Evolutionary conservation across 208 protist species (phyloP).

Genomic region (Leishmania arabica): DNA sequence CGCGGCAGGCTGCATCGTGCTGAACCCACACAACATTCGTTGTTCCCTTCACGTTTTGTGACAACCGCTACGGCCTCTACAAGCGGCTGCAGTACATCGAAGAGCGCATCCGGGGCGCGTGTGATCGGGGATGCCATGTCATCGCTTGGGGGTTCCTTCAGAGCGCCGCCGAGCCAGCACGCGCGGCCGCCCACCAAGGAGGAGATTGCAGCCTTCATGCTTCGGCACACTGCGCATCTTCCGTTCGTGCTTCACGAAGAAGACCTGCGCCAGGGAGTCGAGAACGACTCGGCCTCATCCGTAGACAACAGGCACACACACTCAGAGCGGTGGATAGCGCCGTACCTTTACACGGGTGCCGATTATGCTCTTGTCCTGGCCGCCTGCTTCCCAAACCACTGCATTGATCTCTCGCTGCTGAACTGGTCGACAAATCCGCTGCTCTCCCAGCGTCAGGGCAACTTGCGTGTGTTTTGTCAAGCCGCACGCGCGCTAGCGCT

Average conservation of each 20-base stretch:
- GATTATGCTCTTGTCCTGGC: slow-evolving; percentile 76
- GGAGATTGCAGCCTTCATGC: slow-evolving; percentile 52
- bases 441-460: slow-evolving; percentile 50
- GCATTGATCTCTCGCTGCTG: slow-evolving; percentile 55
- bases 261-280: background rate
- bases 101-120: background rate
- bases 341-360: slow-evolving; percentile 68
- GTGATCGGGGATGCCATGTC: background rate
- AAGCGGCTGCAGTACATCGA: background rate
- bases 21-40: background rate
- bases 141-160: background rate
- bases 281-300: background rate
- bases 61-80: background rate
- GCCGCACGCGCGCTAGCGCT: slow-evolving; percentile 41
- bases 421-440: slow-evolving; percentile 64
- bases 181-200: slow-evolving; percentile 10
- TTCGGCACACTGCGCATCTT: slow-evolving; percentile 40
- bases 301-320: background rate
- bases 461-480: slow-evolving; percentile 62
- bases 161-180: background rate
- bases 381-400: slow-evolving; percentile 54
- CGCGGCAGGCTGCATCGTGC: background rate
- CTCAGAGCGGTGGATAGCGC: slow-evolving; percentile 3
- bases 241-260: slow-evolving; percentile 14
- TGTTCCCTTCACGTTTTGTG: background rate